Evolutionary conservation across 1,139 yeast species (phyloP).

Genomic region (Nakaseomyces nivariensis): DNA sequence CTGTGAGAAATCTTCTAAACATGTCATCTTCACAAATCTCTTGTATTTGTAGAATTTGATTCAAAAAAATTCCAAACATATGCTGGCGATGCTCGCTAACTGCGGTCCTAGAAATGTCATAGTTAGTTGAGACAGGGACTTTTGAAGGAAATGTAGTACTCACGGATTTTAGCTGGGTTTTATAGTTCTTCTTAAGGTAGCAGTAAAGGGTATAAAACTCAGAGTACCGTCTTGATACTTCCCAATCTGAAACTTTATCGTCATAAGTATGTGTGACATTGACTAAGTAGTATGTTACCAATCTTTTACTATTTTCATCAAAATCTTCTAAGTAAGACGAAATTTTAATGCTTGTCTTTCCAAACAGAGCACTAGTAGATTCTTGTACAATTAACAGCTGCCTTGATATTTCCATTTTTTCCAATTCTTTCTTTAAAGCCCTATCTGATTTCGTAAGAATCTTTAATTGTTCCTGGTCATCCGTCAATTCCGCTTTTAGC

Average conservation of each 20-base stretch:
- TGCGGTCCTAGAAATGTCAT: slow-evolving; percentile 39
- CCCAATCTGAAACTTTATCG: slow-evolving; percentile 67
- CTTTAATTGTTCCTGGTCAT: slow-evolving; percentile 58
- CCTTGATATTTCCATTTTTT: slow-evolving; percentile 57
- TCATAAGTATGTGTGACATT: slow-evolving; percentile 53
- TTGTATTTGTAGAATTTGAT: slow-evolving; percentile 46
- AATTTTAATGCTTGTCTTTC: slow-evolving; percentile 55
- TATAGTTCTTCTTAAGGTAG: slow-evolving; percentile 45
- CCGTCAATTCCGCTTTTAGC: slow-evolving; percentile 73
- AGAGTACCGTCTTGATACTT: slow-evolving; percentile 76
- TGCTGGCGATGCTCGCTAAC: slow-evolving; percentile 51
- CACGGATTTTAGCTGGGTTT: slow-evolving; percentile 42
- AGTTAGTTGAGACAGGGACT: slow-evolving; percentile 50
- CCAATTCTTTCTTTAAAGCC: slow-evolving; percentile 60
- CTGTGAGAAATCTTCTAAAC: slow-evolving; percentile 68
- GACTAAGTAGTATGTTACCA: slow-evolving; percentile 61
- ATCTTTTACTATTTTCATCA: slow-evolving; percentile 42
- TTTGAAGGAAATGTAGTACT: slow-evolving; percentile 39
- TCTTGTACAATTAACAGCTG: slow-evolving; percentile 82
- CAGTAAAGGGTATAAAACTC: slow-evolving; percentile 70
- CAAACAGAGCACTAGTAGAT: slow-evolving; percentile 66
- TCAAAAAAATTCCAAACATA: slow-evolving; percentile 55
- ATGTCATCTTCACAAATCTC: slow-evolving; percentile 65
- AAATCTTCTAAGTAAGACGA: slow-evolving; percentile 54
- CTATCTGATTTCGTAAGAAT: slow-evolving; percentile 56